Evolutionary conservation across 192 early-diverging fungal species (phyloP).

Genomic region (Chytriomyces sp.): DNA sequence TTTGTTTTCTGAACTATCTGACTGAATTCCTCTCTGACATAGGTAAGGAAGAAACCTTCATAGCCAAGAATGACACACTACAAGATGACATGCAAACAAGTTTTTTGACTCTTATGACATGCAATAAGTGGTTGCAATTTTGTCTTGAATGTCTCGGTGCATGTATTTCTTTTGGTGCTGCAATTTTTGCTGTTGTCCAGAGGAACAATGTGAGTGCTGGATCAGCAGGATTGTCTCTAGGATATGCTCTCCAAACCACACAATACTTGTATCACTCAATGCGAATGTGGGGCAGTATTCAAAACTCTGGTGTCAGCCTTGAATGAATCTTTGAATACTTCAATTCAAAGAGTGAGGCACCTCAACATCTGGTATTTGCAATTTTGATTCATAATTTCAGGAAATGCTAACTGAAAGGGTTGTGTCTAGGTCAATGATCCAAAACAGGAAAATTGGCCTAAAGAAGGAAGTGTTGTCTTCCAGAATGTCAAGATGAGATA

Average conservation of each 20-base stretch:
- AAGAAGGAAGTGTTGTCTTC: slow-evolving; percentile 68
- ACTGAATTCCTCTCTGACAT: no score
- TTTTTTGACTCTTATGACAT: slow-evolving; percentile 56
- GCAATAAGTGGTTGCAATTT: slow-evolving; percentile 46
- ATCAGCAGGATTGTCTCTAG: slow-evolving; percentile 33
- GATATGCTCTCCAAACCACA: slow-evolving; percentile 57
- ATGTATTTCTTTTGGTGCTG: slow-evolving; percentile 45
- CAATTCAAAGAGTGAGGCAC: slow-evolving; percentile 33
- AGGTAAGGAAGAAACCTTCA: slow-evolving; percentile 33
- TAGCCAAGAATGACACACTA: slow-evolving; percentile 23
- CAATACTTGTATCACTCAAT: slow-evolving; percentile 70
- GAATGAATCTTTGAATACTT: slow-evolving; percentile 45
- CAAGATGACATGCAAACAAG: slow-evolving; percentile 73
- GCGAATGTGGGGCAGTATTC: slow-evolving; percentile 55
- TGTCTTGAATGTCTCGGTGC: slow-evolving; percentile 76
- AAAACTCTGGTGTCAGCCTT: slow-evolving; percentile 44
- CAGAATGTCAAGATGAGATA: slow-evolving; percentile 75
- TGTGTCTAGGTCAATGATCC: no score
- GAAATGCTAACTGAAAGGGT: no score
- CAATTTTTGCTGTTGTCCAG: slow-evolving; percentile 49
- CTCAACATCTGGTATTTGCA: slow-evolving; percentile 20
- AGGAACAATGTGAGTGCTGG: slow-evolving; percentile 40
- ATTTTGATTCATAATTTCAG: no score
- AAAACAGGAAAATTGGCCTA: slow-evolving; percentile 52
- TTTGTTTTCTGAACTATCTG: no score